These are phyloP conservation scores for Ilyonectria sp. DNA, from an alignment of 2,329 filamentous ascomycete genomes.

Conservation along the genomic window DNA sequence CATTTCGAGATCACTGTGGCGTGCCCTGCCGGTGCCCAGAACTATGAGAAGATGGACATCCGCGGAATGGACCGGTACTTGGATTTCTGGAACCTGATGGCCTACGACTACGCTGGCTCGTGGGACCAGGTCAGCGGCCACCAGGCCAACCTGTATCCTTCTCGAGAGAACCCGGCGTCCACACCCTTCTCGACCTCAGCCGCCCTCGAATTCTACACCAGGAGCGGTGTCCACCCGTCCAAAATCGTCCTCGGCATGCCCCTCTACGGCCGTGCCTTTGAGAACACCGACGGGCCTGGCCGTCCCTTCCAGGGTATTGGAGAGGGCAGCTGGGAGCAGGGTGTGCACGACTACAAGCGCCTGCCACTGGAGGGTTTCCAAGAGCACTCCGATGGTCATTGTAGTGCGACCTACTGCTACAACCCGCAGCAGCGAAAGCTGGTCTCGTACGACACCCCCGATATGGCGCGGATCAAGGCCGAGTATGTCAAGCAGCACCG, in stretches of 20 bases:
- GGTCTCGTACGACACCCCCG: slow-evolving; percentile 84
- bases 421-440: slow-evolving; percentile 74
- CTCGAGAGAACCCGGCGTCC: slow-evolving; percentile 66
- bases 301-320: slow-evolving; percentile 79
- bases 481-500: slow-evolving; percentile 76
- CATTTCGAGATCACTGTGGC: slow-evolving; percentile 78
- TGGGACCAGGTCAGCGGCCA: slow-evolving; percentile 84
- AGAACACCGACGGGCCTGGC: slow-evolving; percentile 83
- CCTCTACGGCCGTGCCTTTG: slow-evolving; percentile 89
- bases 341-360: slow-evolving; percentile 90
- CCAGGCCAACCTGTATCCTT: slow-evolving; percentile 83
- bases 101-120: slow-evolving; percentile 88
- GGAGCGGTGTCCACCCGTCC: slow-evolving; percentile 72
- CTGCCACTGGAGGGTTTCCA: slow-evolving; percentile 78
- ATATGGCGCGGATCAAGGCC: slow-evolving; percentile 78
- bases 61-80: slow-evolving; percentile 75
- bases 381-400: slow-evolving; percentile 74
- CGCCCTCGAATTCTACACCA: slow-evolving; percentile 80
- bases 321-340: slow-evolving; percentile 86
- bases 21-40: slow-evolving; percentile 73
- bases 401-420: slow-evolving; percentile 85
- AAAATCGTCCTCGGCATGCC: slow-evolving; percentile 95
- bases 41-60: slow-evolving; percentile 76
- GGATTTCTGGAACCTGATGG: slow-evolving; percentile 88
- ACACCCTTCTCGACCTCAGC: slow-evolving; percentile 85